Conservation (phyloP, 2,329 filamentous ascomycete genomes). For the Fusarium palustre region DNA sequence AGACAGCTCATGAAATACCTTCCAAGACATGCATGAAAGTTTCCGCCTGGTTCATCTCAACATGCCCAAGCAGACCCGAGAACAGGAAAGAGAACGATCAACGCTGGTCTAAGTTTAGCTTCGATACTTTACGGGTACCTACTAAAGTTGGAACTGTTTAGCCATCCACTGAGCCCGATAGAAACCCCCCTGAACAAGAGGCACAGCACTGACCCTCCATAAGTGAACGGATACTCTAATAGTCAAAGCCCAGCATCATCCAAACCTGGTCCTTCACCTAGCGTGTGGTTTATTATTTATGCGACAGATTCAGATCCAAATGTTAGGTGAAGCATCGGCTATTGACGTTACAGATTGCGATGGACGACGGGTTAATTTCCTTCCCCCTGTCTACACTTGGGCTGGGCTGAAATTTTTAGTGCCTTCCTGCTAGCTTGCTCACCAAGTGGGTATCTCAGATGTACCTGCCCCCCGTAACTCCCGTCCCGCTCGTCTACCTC, state of each 20-base stretch:
- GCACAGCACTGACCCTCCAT: conserved; percentile 23
- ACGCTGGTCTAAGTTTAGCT: conserved; percentile 10
- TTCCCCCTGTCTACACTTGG: conserved; percentile 32
- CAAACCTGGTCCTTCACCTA: background rate
- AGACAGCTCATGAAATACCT: conserved; percentile 4
- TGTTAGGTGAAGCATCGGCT: background rate
- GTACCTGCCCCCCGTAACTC: conserved; percentile 38
- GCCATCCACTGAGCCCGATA: conserved; percentile 30
- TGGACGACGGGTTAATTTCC: conserved; percentile 32
- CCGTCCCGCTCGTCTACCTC: conserved; percentile 16
- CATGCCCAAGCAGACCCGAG: background rate
- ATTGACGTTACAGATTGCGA: conserved; percentile 29
- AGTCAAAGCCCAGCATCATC: conserved; percentile 1
- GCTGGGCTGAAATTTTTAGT: conserved; percentile 28
- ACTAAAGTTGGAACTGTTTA: conserved; percentile 5
- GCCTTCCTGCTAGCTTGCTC: background rate
- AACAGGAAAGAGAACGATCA: background rate
- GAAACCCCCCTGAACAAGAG: conserved; percentile 36
- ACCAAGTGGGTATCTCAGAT: conserved; percentile 26
- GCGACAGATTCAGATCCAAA: conserved; percentile 7
- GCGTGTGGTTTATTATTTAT: conserved; percentile 8
- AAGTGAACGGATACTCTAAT: background rate
- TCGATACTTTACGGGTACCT: conserved; percentile 33
- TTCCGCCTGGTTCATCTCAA: conserved; percentile 16
- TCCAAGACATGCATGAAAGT: conserved; percentile 34